These are phyloP conservation scores for Plantago elongata DNA, from an alignment of 257 asterid species.

Conservation along the genomic window DNA sequence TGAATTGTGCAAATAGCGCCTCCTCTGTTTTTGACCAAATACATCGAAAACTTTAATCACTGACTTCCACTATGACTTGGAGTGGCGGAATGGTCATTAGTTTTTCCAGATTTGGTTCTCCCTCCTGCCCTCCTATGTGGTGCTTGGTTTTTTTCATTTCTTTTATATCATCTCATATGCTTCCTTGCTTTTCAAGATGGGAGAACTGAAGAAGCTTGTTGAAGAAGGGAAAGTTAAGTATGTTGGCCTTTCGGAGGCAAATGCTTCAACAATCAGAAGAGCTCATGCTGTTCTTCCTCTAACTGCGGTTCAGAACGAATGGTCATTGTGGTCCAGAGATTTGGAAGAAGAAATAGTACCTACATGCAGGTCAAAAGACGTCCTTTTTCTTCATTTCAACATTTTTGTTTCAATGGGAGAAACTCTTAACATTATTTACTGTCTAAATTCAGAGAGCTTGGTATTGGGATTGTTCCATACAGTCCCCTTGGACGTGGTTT, in stretches of 20 bases:
- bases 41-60: not conserved
- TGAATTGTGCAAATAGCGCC: not conserved
- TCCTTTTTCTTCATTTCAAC: not conserved
- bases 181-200: constrained; percentile 26
- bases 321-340: constrained; percentile 58
- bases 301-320: constrained; percentile 45
- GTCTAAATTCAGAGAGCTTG: constrained; percentile 37
- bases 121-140: not conserved
- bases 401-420: not conserved
- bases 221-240: constrained; percentile 55
- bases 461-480: constrained; percentile 48
- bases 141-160: not conserved
- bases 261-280: constrained; percentile 48
- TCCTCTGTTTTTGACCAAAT: not conserved
- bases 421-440: not conserved
- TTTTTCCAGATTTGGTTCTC: not conserved
- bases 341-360: constrained; percentile 45
- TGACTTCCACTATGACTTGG: not conserved
- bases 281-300: constrained; percentile 59
- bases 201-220: constrained; percentile 49
- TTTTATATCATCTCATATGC: not conserved
- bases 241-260: constrained; percentile 55
- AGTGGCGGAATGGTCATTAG: not conserved
- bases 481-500: constrained; percentile 55
- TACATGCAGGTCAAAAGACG: constrained; percentile 40